These are phyloP conservation scores for Kwoniella botswanensis DNA, from an alignment of 768 basidiomycete species.

Conservation along the genomic window DNA sequence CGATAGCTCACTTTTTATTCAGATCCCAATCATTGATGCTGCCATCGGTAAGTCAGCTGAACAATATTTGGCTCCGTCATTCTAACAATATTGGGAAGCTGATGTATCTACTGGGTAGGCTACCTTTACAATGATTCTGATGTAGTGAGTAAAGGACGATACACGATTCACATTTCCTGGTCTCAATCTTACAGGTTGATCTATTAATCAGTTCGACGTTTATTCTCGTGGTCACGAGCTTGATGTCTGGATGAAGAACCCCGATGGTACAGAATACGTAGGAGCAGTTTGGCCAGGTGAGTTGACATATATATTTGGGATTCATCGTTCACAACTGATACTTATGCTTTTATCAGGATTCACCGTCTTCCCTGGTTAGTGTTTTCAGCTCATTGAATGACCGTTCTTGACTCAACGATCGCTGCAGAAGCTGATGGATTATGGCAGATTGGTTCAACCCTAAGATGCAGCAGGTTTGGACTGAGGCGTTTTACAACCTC, in stretches of 20 bases:
- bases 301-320: background rate
- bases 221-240: constrained; percentile 68
- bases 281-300: constrained; percentile 64
- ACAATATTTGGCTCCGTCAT: too few species aligned
- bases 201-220: constrained; percentile 61
- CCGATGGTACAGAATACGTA: constrained; percentile 72
- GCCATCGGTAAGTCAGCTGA: constrained; percentile 38
- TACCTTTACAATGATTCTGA: constrained; percentile 41
- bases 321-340: background rate
- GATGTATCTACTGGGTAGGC: background rate
- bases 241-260: constrained; percentile 75
- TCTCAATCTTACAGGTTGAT: background rate
- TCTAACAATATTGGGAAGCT: too few species aligned
- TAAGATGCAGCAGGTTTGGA: constrained; percentile 68
- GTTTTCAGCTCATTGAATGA: constrained; percentile 48
- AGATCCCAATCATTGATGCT: constrained; percentile 55
- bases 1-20: constrained; percentile 11
- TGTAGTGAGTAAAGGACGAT: constrained; percentile 17
- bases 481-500: constrained; percentile 63
- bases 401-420: background rate
- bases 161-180: background rate
- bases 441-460: constrained; percentile 60
- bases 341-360: background rate
- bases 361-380: constrained; percentile 73
- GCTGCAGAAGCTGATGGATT: constrained; percentile 38